Base-by-base conservation (phyloP, 2,329 filamentous ascomycete species). In the Venturia carpophila region DNA sequence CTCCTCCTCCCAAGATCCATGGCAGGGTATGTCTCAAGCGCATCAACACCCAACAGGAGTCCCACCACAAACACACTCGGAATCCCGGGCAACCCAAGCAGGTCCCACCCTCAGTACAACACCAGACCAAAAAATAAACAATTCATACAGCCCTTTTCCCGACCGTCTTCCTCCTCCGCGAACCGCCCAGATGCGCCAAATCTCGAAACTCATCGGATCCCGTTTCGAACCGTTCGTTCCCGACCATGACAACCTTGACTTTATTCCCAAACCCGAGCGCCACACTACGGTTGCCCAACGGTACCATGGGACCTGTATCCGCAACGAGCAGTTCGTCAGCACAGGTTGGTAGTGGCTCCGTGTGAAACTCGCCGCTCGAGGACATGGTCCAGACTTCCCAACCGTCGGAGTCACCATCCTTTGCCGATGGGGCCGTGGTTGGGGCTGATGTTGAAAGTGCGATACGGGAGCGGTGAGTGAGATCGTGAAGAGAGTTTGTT, bases 231-330 rank as follows among this genome's bases (percentile, higher is more conserved):
- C 83, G 79, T 71, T 89, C 87, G 68, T 84, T 82, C 6, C 87
- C 88, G 6, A 88, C 78, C 1, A 83, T 84, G 65, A 92, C 81
- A 62, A 92, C 77, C 75, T 91, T 92, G 70, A 92, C 80, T 1
- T 84, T 80, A 69, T 91, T 89, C 15, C 89, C 90, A 66, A 92
- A 85, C 0, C 83, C 87, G 39, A 92, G 82, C 0, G 85, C 89
- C 3, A 90, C 80, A 62, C 86, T 88, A 58, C 82, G 80, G 60
- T 83, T 81, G 15, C 89, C 89, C 1, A 91, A 76, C 63, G 79
- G 78, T 1, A 80, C 79, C 65, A 88, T 83, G 0, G 89, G 89
- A 0, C 89, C 90, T 1, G 88, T 77, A 58, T 81, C 80, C 2
- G 83, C 83, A 27, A 91, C 84, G 60, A 90, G 84, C 5, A 92